A percentile compares a stretch with the other conserved stretches of the same genome.
Conservation (phyloP, 2,329 filamentous ascomycete genomes). For the Verticillium tricorpus region DNA sequence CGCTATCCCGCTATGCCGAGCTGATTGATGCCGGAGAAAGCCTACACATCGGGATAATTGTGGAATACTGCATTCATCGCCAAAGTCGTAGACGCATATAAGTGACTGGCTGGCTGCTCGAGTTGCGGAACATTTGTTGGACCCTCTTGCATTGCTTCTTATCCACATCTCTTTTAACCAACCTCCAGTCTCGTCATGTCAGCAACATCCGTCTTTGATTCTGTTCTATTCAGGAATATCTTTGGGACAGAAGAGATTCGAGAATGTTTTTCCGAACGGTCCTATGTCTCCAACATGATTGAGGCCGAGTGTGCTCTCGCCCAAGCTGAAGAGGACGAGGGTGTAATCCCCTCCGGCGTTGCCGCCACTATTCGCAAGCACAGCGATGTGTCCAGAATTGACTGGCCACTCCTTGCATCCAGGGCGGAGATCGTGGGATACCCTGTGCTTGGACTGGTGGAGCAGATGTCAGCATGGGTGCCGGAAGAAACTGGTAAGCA, state of each 20-base stretch:
- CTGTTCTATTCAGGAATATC: conserved; percentile 43
- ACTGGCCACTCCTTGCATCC: conserved; percentile 29
- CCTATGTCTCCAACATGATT: conserved; percentile 43
- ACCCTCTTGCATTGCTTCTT: too few relatives aligned
- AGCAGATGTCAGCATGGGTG: conserved; percentile 36
- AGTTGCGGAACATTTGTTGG: too few relatives aligned
- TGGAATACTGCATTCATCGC: too few relatives aligned
- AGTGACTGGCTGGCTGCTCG: too few relatives aligned
- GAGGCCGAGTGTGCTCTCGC: conserved; percentile 48
- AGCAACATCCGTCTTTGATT: conserved; percentile 34
- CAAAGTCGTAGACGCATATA: too few relatives aligned
- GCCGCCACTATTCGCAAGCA: conserved; percentile 30
- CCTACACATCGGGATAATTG: too few relatives aligned
- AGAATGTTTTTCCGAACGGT: conserved; percentile 43
- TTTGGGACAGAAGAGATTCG: conserved; percentile 48
- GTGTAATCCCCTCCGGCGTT: conserved; percentile 37
- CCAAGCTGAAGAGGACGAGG: conserved; percentile 41
- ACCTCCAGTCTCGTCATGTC: conserved; percentile 7
- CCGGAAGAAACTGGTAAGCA: conserved; percentile 23
- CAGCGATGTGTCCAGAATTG: conserved; percentile 16
- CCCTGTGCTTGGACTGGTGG: conserved; percentile 45
- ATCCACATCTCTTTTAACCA: too few relatives aligned
- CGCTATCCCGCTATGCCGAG: too few relatives aligned
- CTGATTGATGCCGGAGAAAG: too few relatives aligned
- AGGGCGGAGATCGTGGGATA: conserved; percentile 52